phyloP scores from a whole-genome alignment of 2,329 filamentous ascomycete genomes.

The Ilyonectria sp. region DNA sequence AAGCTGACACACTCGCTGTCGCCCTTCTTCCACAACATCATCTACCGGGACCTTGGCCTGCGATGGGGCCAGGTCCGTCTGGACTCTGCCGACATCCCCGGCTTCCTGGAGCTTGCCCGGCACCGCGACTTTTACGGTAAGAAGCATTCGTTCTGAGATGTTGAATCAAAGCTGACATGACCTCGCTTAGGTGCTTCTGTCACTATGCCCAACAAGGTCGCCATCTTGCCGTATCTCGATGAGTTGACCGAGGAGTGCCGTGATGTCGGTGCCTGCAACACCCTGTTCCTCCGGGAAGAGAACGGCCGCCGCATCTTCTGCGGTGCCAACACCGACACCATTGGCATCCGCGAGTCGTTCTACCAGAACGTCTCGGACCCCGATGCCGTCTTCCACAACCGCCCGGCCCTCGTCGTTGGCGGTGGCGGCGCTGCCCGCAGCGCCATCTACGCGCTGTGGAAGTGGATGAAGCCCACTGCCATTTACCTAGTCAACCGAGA shows the following conservation, averaged over 20 bases:
- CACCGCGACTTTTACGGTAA: slow-evolving; percentile 74
- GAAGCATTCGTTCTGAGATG: slow-evolving; percentile 27
- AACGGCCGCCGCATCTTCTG: slow-evolving; percentile 69
- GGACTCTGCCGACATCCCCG: slow-evolving; percentile 65
- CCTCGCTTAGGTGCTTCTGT: slow-evolving; percentile 72
- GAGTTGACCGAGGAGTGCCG: slow-evolving; percentile 80
- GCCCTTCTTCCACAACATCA: slow-evolving; percentile 67
- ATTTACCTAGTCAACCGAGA: slow-evolving; percentile 88
- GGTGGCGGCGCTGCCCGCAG: slow-evolving; percentile 85
- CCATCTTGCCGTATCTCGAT: slow-evolving; percentile 81
- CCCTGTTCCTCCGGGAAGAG: slow-evolving; percentile 75
- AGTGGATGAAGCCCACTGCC: slow-evolving; percentile 76
- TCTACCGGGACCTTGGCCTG: slow-evolving; percentile 66
- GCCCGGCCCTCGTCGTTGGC: slow-evolving; percentile 81
- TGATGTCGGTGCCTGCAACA: slow-evolving; percentile 85
- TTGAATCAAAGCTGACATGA: background rate
- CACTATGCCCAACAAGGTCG: slow-evolving; percentile 89
- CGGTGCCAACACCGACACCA: slow-evolving; percentile 86
- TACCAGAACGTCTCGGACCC: slow-evolving; percentile 66
- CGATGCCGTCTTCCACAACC: slow-evolving; percentile 65
- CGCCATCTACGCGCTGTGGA: slow-evolving; percentile 81
- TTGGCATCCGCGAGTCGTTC: slow-evolving; percentile 83
- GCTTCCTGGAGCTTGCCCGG: slow-evolving; percentile 66
- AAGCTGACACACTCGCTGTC: slow-evolving; percentile 71
- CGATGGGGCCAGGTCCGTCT: slow-evolving; percentile 68